These are phyloP conservation scores for Boechera stricta DNA, from an alignment of 345 rosid genomes.

Conservation along the genomic window DNA sequence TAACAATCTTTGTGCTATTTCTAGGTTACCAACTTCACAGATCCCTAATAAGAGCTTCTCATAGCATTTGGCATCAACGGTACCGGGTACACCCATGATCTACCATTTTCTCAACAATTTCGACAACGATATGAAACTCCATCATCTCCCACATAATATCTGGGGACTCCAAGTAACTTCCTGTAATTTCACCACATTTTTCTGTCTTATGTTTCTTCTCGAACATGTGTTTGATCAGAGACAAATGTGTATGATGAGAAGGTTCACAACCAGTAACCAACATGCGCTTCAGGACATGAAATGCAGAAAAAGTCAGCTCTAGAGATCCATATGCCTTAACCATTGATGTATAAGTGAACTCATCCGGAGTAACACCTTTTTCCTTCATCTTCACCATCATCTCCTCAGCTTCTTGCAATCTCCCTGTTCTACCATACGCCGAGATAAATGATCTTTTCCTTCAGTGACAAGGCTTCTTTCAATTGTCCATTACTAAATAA, in stretches of 20 bases:
- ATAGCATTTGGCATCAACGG: conserved; percentile 56
- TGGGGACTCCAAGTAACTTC: background rate
- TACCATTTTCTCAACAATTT: conserved; percentile 63
- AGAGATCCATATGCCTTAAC: conserved; percentile 63
- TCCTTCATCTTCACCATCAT: conserved; percentile 60
- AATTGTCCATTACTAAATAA: conserved; percentile 55
- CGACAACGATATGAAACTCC: conserved; percentile 55
- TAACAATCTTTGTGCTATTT: conserved; percentile 54
- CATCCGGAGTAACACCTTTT: conserved; percentile 65
- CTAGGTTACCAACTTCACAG: conserved; percentile 57
- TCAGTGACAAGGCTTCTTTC: conserved; percentile 51
- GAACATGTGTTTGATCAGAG: conserved; percentile 58
- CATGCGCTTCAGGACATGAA: conserved; percentile 74
- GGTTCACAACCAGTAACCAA: conserved; percentile 69
- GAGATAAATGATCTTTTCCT: conserved; percentile 58
- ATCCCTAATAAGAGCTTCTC: conserved; percentile 64
- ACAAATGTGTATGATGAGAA: conserved; percentile 62
- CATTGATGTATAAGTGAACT: conserved; percentile 58
- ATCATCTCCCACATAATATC: conserved; percentile 60
- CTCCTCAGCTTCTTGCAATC: conserved; percentile 67
- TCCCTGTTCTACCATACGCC: conserved; percentile 60
- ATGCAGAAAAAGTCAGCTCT: conserved; percentile 56
- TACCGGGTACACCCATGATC: conserved; percentile 59
- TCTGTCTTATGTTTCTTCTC: background rate
- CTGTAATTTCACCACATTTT: background rate